A percentile compares a stretch with the other conserved stretches of the same genome.
Conservation (phyloP, 1,284 basidiomycete species). For the Pholiota adiposa region DNA sequence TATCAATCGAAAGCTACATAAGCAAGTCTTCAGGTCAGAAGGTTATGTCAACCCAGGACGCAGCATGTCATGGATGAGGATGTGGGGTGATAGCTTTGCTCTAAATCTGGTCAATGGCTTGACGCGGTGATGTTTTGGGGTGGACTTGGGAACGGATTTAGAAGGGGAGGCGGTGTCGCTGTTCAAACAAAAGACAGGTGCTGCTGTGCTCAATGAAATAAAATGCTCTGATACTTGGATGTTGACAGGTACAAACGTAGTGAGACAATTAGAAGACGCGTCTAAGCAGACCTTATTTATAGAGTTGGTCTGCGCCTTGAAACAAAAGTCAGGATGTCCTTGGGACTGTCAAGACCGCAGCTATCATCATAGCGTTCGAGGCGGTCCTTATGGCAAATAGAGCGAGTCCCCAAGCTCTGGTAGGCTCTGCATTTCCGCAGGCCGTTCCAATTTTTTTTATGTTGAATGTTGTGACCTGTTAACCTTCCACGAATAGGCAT, state of each 20-base stretch:
- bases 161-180: neutral
- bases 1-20: neutral
- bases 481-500: neutral
- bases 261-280: neutral
- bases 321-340: neutral
- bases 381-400: neutral
- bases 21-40: neutral
- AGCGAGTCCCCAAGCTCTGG: neutral
- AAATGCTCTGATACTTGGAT: neutral
- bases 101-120: neutral
- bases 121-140: neutral
- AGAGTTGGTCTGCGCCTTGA: neutral
- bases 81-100: no score
- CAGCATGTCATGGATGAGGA: neutral
- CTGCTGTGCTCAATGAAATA: neutral
- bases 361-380: neutral
- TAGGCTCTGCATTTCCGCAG: neutral
- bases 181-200: neutral
- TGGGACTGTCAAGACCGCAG: neutral
- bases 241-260: neutral
- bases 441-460: neutral
- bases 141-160: neutral
- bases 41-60: neutral
- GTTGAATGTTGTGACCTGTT: neutral
- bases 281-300: neutral